Evolutionary conservation across 1,139 yeast species (phyloP).

Genomic region (Kodamaea ohmeri): DNA sequence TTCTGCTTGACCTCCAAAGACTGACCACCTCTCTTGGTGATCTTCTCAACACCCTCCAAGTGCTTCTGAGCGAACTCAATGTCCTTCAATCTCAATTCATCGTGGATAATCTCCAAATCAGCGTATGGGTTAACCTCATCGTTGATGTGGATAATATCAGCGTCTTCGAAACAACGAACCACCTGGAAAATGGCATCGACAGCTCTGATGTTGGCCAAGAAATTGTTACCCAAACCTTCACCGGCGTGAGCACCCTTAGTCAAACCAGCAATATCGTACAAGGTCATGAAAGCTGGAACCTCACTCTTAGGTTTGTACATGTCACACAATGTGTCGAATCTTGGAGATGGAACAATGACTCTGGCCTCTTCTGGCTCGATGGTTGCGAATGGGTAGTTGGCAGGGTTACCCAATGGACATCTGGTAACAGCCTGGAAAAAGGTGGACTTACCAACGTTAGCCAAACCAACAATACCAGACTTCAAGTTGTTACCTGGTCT

Average conservation of each 20-base stretch:
- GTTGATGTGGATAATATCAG: slow-evolving; percentile 96
- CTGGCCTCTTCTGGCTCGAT: slow-evolving; percentile 99
- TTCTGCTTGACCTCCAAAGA: slow-evolving; percentile 91
- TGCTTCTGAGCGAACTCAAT: slow-evolving; percentile 93
- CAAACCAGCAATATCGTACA: slow-evolving; percentile 96
- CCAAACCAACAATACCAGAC: slow-evolving; percentile 95
- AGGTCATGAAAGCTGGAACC: slow-evolving; percentile 91
- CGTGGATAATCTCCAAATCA: slow-evolving; percentile 88
- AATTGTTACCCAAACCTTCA: slow-evolving; percentile 97
- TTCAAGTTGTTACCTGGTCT: slow-evolving; percentile 98
- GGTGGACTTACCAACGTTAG: slow-evolving; percentile 95
- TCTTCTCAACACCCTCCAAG: slow-evolving; percentile 80
- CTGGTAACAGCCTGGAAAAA: slow-evolving; percentile 84
- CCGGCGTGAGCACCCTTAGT: slow-evolving; percentile 97
- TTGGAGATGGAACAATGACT: slow-evolving; percentile 90
- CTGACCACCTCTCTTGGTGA: slow-evolving; percentile 93
- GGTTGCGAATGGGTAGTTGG: slow-evolving; percentile 97
- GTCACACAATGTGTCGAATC: slow-evolving; percentile 73
- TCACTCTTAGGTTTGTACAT: slow-evolving; percentile 79
- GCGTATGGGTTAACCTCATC: slow-evolving; percentile 97
- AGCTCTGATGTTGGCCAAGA: slow-evolving; percentile 95
- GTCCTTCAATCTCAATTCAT: slow-evolving; percentile 93
- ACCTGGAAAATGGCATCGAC: slow-evolving; percentile 98
- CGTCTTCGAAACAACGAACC: slow-evolving; percentile 96
- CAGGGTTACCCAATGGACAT: slow-evolving; percentile 96